Evolutionary conservation across 2,329 filamentous ascomycete species (phyloP), one percentile per base, ranked within the genome.

Genomic region (Penicillium sp.): DNA sequence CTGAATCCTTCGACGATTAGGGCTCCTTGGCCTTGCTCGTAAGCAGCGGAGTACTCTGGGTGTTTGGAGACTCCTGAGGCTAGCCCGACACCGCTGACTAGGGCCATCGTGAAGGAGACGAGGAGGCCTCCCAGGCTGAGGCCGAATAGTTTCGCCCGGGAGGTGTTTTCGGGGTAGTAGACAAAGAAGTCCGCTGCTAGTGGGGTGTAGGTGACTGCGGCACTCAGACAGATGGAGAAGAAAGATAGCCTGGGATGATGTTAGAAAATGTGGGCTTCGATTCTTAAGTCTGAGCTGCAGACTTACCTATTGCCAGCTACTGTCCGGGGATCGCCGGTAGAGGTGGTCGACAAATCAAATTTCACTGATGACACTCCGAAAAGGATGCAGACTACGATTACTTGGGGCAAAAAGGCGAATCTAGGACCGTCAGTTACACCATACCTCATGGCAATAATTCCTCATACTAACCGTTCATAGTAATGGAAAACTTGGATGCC

Each of bases 121-220:
- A 78, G 72, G 1, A 88, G 75, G 5, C 86, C 85, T 2, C 76
- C 52, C 51, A 86, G 71, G 0, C 84, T 86, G 41, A 85, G 77
- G 38, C 71, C 60, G 63, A 86, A 87, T 42, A 87, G 75, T 57
- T 79, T 79, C 64, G 72, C 73, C 31, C 77, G 72, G 16, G 80
- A 77, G 13, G 82, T 77, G 58, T 75, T 68, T 58, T 81, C 75
- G 0, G 83, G 80, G 66, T 84, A 86, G 70, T 87, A 89, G 51
- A 87, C 84, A 61, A 87, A 86, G 66, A 84, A 88, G 67, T 89
- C 86, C 0, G 83, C 83, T n/a, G 82, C 84, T 2, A 80, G 79
- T 5, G 83, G 82, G 2, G 82, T 76, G 67, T 87, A 89, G 1
- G 84, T 86, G 50, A 87, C 81, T 8, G 83, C 83, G 2, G 82